Conservation (phyloP, 2,329 filamentous ascomycete species). For the Ceratocystis cacaofunesta region DNA sequence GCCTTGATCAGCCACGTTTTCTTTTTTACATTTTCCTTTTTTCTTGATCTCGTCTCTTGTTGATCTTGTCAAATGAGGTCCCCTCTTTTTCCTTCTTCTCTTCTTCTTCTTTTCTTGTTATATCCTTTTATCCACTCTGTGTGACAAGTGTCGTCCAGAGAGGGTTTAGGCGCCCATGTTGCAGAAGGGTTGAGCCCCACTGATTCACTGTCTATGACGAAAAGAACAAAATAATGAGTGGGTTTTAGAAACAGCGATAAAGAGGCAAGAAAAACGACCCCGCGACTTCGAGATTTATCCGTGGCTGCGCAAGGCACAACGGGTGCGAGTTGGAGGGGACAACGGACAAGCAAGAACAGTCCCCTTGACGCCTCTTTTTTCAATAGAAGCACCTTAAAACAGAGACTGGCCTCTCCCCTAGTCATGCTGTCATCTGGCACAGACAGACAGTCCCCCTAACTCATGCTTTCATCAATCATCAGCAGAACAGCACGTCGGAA, state of each 20-base stretch:
- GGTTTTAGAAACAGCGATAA: neutral
- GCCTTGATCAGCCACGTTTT: neutral
- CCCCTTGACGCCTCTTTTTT: no score
- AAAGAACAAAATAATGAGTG: neutral
- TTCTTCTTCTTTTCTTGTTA: neutral
- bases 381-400: no score
- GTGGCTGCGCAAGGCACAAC: no score
- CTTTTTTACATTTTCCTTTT: neutral
- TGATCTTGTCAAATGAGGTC: neutral
- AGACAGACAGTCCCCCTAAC: no score
- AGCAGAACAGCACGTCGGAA: neutral
- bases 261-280: neutral
- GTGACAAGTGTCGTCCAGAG: constrained; percentile 1
- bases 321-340: neutral
- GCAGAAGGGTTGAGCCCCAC: constrained; percentile 1
- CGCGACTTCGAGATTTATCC: neutral
- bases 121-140: neutral
- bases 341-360: neutral
- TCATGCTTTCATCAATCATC: neutral
- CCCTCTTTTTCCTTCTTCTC: neutral
- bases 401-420: no score
- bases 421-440: no score
- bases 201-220: neutral
- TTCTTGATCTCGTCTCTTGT: neutral
- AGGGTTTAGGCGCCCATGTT: constrained; percentile 2